A percentile compares a stretch with the other conserved stretches of the same genome.
Conservation (phyloP, 2,329 filamentous ascomycete species). For the Colletotrichum cordylinicola region DNA sequence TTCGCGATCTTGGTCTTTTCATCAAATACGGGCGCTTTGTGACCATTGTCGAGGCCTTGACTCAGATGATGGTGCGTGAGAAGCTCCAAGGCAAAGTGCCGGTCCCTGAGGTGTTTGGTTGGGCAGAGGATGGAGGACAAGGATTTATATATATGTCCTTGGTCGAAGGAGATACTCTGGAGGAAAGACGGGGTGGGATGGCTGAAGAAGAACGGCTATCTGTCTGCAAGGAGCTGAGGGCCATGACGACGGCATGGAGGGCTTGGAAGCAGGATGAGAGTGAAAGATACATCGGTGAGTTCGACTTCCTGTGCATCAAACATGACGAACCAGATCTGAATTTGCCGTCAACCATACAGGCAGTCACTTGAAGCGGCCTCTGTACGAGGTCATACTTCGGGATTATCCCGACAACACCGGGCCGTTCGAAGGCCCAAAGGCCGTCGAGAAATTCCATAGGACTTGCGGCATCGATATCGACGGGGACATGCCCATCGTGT, state of each 20-base stretch:
- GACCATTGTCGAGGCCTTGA: neutral
- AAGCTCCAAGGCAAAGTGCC: neutral
- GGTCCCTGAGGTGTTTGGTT: neutral
- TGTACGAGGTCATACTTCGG: neutral
- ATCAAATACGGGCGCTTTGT: neutral
- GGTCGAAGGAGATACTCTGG: neutral
- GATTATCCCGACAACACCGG: rapidly evolving
- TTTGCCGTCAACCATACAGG: neutral
- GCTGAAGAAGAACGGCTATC: neutral
- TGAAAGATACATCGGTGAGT: neutral
- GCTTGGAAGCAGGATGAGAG: neutral
- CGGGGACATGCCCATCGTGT: neutral
- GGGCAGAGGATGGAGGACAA: neutral
- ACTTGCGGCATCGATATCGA: neutral
- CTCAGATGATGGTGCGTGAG: neutral
- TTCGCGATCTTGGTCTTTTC: neutral
- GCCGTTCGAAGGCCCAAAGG: neutral
- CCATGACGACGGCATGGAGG: neutral
- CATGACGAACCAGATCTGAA: neutral
- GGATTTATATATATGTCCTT: neutral
- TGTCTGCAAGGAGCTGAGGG: neutral
- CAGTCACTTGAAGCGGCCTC: neutral
- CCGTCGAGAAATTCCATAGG: neutral
- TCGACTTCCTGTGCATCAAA: neutral
- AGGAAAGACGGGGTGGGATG: neutral